Conservation (phyloP, 768 basidiomycete genomes). For the Auricularia sp. region DNA sequence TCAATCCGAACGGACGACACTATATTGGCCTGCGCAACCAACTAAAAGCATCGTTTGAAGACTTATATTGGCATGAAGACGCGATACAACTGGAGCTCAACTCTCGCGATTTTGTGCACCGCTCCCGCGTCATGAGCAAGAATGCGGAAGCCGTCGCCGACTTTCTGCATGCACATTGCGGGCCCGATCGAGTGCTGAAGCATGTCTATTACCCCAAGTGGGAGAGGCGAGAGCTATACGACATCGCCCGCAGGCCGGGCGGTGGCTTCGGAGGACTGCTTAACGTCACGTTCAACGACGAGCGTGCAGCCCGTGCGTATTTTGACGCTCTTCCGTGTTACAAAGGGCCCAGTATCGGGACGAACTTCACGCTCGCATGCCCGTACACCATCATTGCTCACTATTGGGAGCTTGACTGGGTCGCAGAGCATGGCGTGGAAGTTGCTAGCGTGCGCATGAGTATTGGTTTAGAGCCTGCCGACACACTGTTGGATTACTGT, state of each 20-base stretch:
- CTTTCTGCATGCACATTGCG: conserved; percentile 24
- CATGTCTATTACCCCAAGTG: conserved; percentile 40
- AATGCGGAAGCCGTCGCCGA: conserved; percentile 38
- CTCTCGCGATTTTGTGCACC: conserved; percentile 36
- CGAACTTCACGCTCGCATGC: conserved; percentile 43
- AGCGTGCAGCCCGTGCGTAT: conserved; percentile 30
- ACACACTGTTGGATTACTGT: conserved; percentile 17
- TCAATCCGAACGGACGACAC: conserved; percentile 32
- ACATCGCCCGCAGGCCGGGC: conserved; percentile 13
- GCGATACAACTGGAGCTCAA: conserved; percentile 46
- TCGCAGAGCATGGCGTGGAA: conserved; percentile 37
- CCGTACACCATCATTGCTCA: conserved; percentile 43
- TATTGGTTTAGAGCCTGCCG: conserved; percentile 36
- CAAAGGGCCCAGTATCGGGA: conserved; percentile 40
- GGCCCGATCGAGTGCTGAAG: conserved; percentile 22
- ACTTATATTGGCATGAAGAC: conserved; percentile 38
- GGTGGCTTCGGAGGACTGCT: conserved; percentile 34
- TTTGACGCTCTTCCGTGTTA: conserved; percentile 36
- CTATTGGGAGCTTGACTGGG: conserved; percentile 41
- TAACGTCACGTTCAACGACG: conserved; percentile 33
- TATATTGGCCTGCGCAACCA: conserved; percentile 28
- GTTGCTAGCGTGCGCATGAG: conserved; percentile 34
- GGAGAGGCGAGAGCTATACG: conserved; percentile 31
- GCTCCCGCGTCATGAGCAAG: conserved; percentile 32
- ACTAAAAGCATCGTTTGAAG: conserved; percentile 30